A percentile compares a stretch with the other conserved stretches of the same genome.
phyloP scores from a whole-genome alignment of 805 yeast genomes.

The Metahyphopichia silvanorum region DNA sequence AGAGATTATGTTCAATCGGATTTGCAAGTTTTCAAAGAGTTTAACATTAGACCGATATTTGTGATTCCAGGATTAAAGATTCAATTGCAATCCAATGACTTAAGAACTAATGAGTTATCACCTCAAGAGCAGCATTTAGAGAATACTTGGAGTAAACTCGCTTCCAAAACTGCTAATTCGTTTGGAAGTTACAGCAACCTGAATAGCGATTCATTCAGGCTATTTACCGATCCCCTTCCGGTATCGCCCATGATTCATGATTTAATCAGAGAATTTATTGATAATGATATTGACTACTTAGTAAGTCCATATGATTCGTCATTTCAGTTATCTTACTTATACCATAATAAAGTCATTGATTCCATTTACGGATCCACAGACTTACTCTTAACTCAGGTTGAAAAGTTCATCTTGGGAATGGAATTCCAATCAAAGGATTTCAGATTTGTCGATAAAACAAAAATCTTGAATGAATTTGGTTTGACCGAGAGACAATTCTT shows the following conservation, averaged over 20 bases:
- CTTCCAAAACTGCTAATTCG: slow-evolving; percentile 20
- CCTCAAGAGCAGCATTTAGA: slow-evolving; percentile 39
- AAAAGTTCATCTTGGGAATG: slow-evolving; percentile 69
- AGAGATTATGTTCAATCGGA: slow-evolving; percentile 57
- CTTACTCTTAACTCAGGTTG: slow-evolving; percentile 59
- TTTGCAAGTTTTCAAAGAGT: slow-evolving; percentile 54
- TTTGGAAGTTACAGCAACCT: slow-evolving; percentile 12
- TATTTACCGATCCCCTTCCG: slow-evolving; percentile 47
- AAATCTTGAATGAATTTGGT: slow-evolving; percentile 58
- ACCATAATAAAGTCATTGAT: slow-evolving; percentile 56
- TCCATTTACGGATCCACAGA: slow-evolving; percentile 86
- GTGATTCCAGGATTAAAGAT: slow-evolving; percentile 69
- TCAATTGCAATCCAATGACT: slow-evolving; percentile 27
- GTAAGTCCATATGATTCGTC: slow-evolving; percentile 83
- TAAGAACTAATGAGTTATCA: slow-evolving; percentile 32
- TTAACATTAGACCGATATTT: slow-evolving; percentile 72
- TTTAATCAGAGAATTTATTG: slow-evolving; percentile 55
- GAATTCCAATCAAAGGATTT: slow-evolving; percentile 66
- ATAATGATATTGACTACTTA: slow-evolving; percentile 57
- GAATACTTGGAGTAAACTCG: slow-evolving; percentile 36
- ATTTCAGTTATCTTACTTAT: slow-evolving; percentile 73
- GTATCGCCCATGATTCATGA: slow-evolving; percentile 50
- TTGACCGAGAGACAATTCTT: slow-evolving; percentile 64
- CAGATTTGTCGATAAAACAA: slow-evolving; percentile 57
- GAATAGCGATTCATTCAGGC: slow-evolving; percentile 48